Evolutionary conservation across 306 rosid genomes (phyloP).

Genomic region (Begonia loranthoides): DNA sequence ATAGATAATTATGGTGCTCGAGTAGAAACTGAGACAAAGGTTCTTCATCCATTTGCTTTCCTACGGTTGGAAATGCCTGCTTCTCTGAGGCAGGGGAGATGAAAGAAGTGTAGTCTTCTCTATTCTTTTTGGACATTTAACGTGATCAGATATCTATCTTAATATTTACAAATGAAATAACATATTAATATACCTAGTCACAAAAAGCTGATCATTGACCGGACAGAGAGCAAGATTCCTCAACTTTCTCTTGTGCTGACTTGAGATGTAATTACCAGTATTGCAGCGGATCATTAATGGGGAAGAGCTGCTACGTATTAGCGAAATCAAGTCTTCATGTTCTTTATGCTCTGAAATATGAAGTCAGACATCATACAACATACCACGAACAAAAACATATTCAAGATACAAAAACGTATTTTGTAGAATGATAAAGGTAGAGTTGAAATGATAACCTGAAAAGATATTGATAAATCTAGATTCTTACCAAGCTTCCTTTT

Average conservation of each 20-base stretch:
- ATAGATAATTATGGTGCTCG: too few relatives aligned
- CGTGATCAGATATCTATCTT: not conserved
- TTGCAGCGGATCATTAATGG: constrained; percentile 31
- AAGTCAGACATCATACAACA: constrained; percentile 1
- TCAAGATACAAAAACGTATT: too few relatives aligned
- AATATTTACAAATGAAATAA: not conserved
- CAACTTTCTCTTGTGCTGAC: constrained; percentile 92
- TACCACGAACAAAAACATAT: too few relatives aligned
- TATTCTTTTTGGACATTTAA: not conserved
- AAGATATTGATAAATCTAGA: not conserved
- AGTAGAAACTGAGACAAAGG: too few relatives aligned
- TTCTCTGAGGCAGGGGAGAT: too few relatives aligned
- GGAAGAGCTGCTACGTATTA: constrained; percentile 26
- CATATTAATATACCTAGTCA: constrained; percentile 45
- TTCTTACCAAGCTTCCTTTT: constrained; percentile 68
- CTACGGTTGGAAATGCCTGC: too few relatives aligned
- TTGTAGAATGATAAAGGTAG: too few relatives aligned
- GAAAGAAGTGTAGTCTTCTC: too few relatives aligned
- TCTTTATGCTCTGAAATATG: constrained; percentile 63
- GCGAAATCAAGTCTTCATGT: constrained; percentile 52
- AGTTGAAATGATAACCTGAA: too few relatives aligned
- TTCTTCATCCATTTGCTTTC: too few relatives aligned
- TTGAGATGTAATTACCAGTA: constrained; percentile 54
- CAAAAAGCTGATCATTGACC: constrained; percentile 73
- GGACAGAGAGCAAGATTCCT: constrained; percentile 71